These are phyloP conservation scores for Fusarium sp. DNA, from an alignment of 2,329 filamentous ascomycete genomes.

Conservation along the genomic window DNA sequence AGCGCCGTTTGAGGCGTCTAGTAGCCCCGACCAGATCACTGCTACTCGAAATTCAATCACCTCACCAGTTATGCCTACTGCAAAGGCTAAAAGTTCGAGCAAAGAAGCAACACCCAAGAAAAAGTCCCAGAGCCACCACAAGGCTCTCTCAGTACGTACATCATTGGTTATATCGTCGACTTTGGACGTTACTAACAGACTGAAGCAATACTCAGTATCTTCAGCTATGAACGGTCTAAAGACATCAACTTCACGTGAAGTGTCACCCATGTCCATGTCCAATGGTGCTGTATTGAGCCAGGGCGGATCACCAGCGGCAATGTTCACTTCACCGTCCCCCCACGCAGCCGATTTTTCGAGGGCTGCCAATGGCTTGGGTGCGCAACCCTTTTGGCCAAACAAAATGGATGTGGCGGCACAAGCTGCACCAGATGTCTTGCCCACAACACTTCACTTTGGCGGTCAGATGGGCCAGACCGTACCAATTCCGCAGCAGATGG, in stretches of 20 bases:
- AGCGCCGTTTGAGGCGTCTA: constrained; percentile 70
- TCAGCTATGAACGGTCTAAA: constrained; percentile 64
- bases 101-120: constrained; percentile 44
- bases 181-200: constrained; percentile 35
- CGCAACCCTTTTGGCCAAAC: constrained; percentile 52
- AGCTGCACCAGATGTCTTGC: constrained; percentile 39
- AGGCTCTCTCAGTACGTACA: constrained; percentile 55
- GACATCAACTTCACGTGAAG: constrained; percentile 62
- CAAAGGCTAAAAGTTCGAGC: constrained; percentile 50
- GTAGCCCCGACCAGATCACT: constrained; percentile 61
- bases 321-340: constrained; percentile 63
- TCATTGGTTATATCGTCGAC: constrained; percentile 12
- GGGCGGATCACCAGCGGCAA: constrained; percentile 62
- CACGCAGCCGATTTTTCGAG: constrained; percentile 54
- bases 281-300: constrained; percentile 61
- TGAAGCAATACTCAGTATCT: constrained; percentile 63
- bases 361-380: constrained; percentile 39
- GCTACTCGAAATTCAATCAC: constrained; percentile 50
- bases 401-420: constrained; percentile 43
- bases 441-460: constrained; percentile 43
- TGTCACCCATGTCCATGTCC: constrained; percentile 63
- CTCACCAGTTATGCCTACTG: constrained; percentile 57
- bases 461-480: constrained; percentile 44
- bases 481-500: constrained; percentile 48
- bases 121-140: constrained; percentile 40